Evolutionary conservation across 805 yeast genomes (phyloP), one percentile per base, ranked within the genome.

Genomic region (Starmerella geochares): DNA sequence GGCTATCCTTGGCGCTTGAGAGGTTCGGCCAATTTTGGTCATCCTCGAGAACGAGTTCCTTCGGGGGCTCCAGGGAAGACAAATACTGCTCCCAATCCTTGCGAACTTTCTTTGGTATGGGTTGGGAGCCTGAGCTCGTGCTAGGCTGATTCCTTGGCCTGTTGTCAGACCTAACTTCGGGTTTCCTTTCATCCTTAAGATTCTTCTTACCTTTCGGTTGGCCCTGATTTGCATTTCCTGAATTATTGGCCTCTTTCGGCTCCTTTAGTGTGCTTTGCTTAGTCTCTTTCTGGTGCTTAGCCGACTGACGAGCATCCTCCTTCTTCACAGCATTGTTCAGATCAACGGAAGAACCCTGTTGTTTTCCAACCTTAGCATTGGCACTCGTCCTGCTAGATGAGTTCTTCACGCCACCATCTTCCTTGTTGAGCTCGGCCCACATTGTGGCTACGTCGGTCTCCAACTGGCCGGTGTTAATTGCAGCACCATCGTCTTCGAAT

Each of bases 11-110:
- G 2, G 21, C 27, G 21, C 72, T 58, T 19, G 78, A 74, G n/a
- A 75, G 65, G 52, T 80, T 76, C 64, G 78, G 85, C 96, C 96
- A 88, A 56, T 82, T 85, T 20, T 48, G 41, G 9, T 36, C 46
- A 4, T 53, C 55, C 75, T 37, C 82, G 79, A 33, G 33, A n/a
- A 87, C 67, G 0, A 71, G 9, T 4, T 23, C 28, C 5, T 9
- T 16, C 5, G 56, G 51, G 19, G 41, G 54, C 14, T 14, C n/a
- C n/a, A 55, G 21, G 3, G 52, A n/a, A 8, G 23, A 19, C 11
- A 51, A 35, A 20, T 49, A 54, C 29, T 48, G 24, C 2, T 54
- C 55, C 52, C 56, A 54, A 7, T 49, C 55, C 14, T 24, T 28
- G 3, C 44, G 39, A n/a, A 23, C 35, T 49, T 54, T 54, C 19